A percentile compares a stretch with the other conserved stretches of the same genome.
Evolutionary conservation across 192 early-diverging fungal genomes (phyloP).

Genomic region (Podochytrium sp.): DNA sequence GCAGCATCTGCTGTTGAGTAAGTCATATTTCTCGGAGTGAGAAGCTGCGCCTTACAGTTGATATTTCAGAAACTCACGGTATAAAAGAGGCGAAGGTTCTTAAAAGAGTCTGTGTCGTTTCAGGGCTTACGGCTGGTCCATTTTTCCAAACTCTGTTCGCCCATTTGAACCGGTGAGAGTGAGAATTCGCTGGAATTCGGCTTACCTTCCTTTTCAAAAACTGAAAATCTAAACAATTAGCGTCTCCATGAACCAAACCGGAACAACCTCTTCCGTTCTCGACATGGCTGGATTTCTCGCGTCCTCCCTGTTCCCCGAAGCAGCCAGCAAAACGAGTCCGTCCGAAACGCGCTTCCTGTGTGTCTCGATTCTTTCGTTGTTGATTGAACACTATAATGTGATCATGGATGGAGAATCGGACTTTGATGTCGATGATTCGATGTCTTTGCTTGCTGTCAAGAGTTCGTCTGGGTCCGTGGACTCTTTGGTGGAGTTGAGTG

Average conservation of each 20-base stretch:
- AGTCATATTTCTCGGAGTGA: neutral
- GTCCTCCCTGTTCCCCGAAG: neutral
- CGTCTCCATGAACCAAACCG: neutral
- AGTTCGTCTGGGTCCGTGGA: too few relatives aligned
- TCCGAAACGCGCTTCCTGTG: conserved; percentile 6
- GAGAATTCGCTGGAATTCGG: too few relatives aligned
- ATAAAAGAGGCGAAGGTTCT: neutral
- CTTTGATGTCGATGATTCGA: neutral
- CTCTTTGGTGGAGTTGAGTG: too few relatives aligned
- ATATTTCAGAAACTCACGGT: neutral
- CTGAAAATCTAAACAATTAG: neutral
- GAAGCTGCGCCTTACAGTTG: neutral
- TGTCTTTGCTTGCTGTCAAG: too few relatives aligned
- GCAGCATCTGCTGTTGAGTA: neutral
- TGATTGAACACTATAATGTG: neutral
- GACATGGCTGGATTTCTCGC: conserved; percentile 10
- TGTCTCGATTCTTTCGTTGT: neutral
- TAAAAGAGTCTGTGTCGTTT: neutral
- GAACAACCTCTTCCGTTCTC: neutral
- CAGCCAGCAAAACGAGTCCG: neutral
- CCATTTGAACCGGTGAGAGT: neutral
- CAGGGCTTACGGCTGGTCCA: neutral
- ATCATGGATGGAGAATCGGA: neutral
- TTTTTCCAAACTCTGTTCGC: neutral
- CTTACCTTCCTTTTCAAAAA: neutral